Percentiles rank a stretch among this genome's conserved stretches.
These are phyloP conservation scores for Coemansia aciculifera DNA, from an alignment of 192 early-diverging fungal genomes.

Conservation along the genomic window DNA sequence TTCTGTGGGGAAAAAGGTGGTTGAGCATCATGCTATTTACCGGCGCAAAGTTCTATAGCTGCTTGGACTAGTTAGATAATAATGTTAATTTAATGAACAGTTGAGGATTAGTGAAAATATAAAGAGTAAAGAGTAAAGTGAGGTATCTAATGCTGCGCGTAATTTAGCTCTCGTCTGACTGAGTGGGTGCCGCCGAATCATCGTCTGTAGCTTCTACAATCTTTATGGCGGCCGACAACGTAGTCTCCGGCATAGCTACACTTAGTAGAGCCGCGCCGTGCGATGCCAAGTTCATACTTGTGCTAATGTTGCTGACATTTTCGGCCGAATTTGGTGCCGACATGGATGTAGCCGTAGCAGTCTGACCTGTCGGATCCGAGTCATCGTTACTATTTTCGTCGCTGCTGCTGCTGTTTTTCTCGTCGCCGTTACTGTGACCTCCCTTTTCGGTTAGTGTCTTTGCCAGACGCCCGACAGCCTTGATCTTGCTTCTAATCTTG, in stretches of 20 bases:
- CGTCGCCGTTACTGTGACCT: neutral
- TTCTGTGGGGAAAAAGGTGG: neutral
- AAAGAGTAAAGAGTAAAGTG: neutral
- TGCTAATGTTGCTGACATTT: neutral
- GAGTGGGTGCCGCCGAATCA: neutral
- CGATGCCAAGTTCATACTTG: neutral
- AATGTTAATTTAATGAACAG: neutral
- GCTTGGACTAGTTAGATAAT: neutral
- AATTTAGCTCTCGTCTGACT: neutral
- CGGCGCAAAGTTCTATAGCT: neutral
- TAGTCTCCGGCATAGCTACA: neutral
- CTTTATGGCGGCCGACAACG: neutral
- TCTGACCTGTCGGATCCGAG: neutral
- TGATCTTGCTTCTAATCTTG: constrained; percentile 9
- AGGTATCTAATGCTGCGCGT: neutral
- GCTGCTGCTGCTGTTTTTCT: neutral
- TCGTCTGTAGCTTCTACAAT: neutral
- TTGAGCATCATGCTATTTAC: neutral
- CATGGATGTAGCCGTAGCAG: neutral
- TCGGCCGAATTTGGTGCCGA: neutral
- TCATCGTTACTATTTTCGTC: neutral
- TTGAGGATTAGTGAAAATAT: neutral
- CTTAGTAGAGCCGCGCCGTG: neutral
- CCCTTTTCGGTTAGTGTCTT: constrained; percentile 1
- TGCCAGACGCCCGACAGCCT: neutral